Conservation (phyloP, 2,329 filamentous ascomycete genomes). For the Mycosphaerelloides madeirae region DNA sequence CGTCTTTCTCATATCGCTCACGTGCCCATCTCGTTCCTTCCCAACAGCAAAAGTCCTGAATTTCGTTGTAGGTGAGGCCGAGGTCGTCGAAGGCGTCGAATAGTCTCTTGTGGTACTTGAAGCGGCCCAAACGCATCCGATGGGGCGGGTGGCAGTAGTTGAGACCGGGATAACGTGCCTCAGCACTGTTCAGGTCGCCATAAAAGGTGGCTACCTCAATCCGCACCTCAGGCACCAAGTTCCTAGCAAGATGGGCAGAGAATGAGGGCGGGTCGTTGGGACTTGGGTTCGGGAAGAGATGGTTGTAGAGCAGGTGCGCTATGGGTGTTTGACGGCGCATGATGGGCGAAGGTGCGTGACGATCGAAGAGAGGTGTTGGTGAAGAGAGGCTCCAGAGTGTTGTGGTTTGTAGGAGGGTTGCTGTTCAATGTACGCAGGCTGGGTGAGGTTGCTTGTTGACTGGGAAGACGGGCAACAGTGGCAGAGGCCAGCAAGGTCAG, state of each 20-base stretch:
- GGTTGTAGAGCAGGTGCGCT: constrained; percentile 68
- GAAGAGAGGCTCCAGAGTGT: neutral
- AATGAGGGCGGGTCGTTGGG: constrained; percentile 67
- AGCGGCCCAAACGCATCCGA: constrained; percentile 71
- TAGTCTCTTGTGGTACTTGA: constrained; percentile 69
- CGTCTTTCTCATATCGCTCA: constrained; percentile 72
- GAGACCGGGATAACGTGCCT: constrained; percentile 76
- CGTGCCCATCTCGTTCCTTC: constrained; percentile 80
- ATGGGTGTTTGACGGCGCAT: constrained; percentile 69
- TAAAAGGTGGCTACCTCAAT: constrained; percentile 75
- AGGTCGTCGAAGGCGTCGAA: constrained; percentile 72
- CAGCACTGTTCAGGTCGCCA: constrained; percentile 70
- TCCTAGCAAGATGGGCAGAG: constrained; percentile 62
- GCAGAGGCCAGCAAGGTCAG: constrained; percentile 3
- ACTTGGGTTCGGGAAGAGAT: constrained; percentile 66
- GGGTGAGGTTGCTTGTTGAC: too few relatives aligned
- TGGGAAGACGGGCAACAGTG: too few relatives aligned
- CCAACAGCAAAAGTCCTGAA: constrained; percentile 70
- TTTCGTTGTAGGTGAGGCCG: constrained; percentile 64
- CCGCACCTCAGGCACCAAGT: constrained; percentile 71
- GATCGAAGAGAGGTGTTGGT: neutral
- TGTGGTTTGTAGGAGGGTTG: neutral
- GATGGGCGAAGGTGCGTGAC: neutral
- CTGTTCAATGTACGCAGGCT: neutral
- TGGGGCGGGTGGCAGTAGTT: constrained; percentile 72